Conservation (phyloP, 2,329 filamentous ascomycete species). For the Arthroderma sp. region DNA sequence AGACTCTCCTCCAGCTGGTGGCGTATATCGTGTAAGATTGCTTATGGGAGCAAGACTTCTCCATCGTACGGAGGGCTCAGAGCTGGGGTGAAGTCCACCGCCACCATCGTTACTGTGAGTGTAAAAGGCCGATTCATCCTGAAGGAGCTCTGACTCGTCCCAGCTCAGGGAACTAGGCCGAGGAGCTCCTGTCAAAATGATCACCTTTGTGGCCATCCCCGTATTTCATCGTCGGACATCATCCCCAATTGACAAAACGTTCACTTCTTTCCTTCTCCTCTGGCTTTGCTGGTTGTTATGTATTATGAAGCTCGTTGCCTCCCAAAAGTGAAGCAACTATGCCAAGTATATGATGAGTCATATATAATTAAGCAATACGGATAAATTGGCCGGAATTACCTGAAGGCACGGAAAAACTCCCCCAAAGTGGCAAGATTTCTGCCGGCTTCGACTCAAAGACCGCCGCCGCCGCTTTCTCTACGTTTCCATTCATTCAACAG, state of each 20-base stretch:
- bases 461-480: too few species aligned
- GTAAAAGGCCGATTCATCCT: constrained; percentile 8
- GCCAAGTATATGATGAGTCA: too few species aligned
- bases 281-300: background rate
- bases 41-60: constrained; percentile 5
- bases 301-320: too few species aligned
- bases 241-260: too few species aligned
- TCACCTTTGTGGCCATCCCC: constrained; percentile 21
- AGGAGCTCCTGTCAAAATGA: constrained; percentile 52
- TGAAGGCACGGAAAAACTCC: too few species aligned
- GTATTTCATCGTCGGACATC: background rate
- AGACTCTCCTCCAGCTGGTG: constrained; percentile 7
- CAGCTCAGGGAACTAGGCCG: constrained; percentile 41
- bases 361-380: too few species aligned
- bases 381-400: too few species aligned
- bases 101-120: background rate
- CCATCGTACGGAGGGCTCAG: constrained; percentile 7
- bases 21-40: background rate
- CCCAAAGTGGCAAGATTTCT: too few species aligned
- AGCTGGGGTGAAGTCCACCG: too few species aligned
- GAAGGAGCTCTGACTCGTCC: constrained; percentile 38
- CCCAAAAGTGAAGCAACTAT: too few species aligned
- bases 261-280: background rate
- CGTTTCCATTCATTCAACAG: too few species aligned
- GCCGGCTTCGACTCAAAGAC: too few species aligned